Evolutionary conservation across 1,284 basidiomycete genomes (phyloP), one percentile per base, ranked within the genome.

Genomic region (Hortiboletus rubellus): DNA sequence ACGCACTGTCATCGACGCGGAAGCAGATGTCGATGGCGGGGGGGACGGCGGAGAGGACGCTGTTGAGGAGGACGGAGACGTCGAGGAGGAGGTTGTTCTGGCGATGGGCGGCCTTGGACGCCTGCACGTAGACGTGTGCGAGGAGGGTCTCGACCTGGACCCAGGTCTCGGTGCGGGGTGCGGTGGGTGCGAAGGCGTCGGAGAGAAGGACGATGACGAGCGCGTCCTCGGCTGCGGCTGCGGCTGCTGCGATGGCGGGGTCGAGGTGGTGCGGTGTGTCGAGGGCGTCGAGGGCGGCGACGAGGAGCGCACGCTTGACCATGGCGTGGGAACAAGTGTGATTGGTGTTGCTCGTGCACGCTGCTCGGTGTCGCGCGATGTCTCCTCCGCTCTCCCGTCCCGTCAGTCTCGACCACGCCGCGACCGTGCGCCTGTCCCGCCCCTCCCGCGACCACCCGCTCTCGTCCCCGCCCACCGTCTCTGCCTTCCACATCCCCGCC

Each of bases 41-140:
- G 0, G 74, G 75, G 10, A 82, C 72, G 1, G 73, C 68, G 45
- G 78, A 74, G 33, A 58, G 81, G 52, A 77, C 67, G 18, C 76
- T 80, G 52, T 78, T 77, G 49, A 91, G 77, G 48, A 91, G 74
- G 22, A 91, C 85, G 63, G 88, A 83, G 50, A 92, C 74, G 52
- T 87, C 79, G 76, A 92, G 80, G 46, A 91, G 78, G 38, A 91
- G 74, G 56, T 83, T 84, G 70, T 82, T 80, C 66, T 80, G 70
- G 44, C 84, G 80, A 68, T 88, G 83, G n/a, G 87, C 85, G 41
- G 83, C 78, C 60, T 80, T 84, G 24, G 86, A 85, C 17, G 89
- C 86, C 65, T 88, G 86, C 9, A 90, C 86, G 66, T 91, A 91
- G 48, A 86, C 81, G 68, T 82, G 88, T 0, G 89, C 87, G 60